A percentile compares a stretch with the other conserved stretches of the same genome.
These are phyloP conservation scores for Xylariaceae sp. DNA, from an alignment of 2,329 filamentous ascomycete species.

Conservation along the genomic window DNA sequence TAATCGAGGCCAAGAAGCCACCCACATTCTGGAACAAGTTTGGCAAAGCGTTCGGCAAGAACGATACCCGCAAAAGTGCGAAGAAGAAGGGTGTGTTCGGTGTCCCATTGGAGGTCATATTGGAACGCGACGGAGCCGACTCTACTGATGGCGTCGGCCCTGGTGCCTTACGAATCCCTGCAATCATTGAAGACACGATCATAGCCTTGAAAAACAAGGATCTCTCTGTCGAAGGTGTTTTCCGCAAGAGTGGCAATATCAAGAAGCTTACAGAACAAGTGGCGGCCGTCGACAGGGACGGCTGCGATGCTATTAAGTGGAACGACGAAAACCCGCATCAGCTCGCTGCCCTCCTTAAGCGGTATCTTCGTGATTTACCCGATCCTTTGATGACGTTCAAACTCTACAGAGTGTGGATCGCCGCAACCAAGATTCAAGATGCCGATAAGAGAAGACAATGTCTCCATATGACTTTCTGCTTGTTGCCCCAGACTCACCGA, in stretches of 20 bases:
- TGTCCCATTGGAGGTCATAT: conserved; percentile 78
- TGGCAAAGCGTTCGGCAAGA: conserved; percentile 83
- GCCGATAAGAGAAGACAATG: conserved; percentile 76
- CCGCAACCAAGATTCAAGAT: conserved; percentile 81
- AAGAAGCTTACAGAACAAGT: conserved; percentile 83
- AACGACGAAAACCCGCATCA: conserved; percentile 88
- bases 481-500: conserved; percentile 85
- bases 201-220: conserved; percentile 98
- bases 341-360: conserved; percentile 87
- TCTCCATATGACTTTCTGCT: conserved; percentile 83
- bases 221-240: conserved; percentile 96
- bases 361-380: conserved; percentile 88
- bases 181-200: conserved; percentile 91
- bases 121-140: conserved; percentile 90
- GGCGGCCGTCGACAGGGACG: conserved; percentile 79
- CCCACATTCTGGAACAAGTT: conserved; percentile 98
- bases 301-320: conserved; percentile 79
- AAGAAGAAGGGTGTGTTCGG: conserved; percentile 96
- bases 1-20: conserved; percentile 86
- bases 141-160: conserved; percentile 97
- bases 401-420: conserved; percentile 84
- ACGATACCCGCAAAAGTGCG: conserved; percentile 66
- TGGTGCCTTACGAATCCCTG: conserved; percentile 81
- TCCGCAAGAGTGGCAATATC: conserved; percentile 98
- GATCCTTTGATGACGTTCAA: conserved; percentile 95